Evolutionary conservation across 257 asterid genomes (phyloP).

Genomic region (Lycium ferocissimum): DNA sequence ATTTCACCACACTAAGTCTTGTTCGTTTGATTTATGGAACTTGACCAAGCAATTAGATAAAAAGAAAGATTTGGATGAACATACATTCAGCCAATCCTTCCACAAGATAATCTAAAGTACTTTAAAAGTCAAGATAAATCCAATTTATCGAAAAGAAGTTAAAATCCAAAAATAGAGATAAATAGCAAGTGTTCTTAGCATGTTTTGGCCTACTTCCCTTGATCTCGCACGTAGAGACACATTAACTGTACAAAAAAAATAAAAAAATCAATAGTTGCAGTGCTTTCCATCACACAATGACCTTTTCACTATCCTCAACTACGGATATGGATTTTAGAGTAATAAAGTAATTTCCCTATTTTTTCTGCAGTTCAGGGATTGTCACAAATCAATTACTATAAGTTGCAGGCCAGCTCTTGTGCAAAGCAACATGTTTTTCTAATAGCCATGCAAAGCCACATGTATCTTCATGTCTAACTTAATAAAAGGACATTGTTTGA

Average conservation of each 20-base stretch:
- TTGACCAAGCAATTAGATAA: background rate
- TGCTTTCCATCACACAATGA: background rate
- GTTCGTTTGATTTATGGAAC: conserved; percentile 11
- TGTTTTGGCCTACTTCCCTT: background rate
- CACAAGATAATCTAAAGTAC: background rate
- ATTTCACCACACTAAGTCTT: background rate
- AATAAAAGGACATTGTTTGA: background rate
- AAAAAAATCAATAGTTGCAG: background rate
- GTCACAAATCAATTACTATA: conserved; percentile 17
- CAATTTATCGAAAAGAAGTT: background rate
- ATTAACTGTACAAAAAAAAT: background rate
- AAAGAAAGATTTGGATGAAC: background rate
- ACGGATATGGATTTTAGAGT: background rate
- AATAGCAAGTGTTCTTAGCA: background rate
- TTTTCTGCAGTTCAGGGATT: background rate
- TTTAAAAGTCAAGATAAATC: background rate
- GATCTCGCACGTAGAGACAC: background rate
- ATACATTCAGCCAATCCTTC: conserved; percentile 15
- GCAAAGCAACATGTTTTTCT: background rate
- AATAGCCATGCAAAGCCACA: background rate
- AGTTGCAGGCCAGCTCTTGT: background rate
- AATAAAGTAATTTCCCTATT: background rate
- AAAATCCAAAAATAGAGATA: background rate
- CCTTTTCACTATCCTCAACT: conserved; percentile 17
- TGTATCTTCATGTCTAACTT: background rate